phyloP scores from a whole-genome alignment of 2,329 filamentous ascomycete species.

The Aureobasidium zeae region DNA sequence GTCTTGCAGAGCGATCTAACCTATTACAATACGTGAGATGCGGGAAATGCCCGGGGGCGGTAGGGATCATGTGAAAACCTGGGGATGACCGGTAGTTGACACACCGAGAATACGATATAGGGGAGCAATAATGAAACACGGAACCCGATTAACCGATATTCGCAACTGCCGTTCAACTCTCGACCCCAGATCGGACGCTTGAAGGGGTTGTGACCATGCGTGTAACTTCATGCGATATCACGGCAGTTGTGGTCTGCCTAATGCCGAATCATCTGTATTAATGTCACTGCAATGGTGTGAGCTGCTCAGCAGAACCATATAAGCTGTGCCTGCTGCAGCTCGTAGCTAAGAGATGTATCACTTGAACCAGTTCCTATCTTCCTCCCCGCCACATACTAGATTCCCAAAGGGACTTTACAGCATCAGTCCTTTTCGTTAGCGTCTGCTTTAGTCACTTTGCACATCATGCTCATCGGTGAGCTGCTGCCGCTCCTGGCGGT shows the following conservation, averaged over 20 bases:
- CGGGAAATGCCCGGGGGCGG: too few relatives aligned
- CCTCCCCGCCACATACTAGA: conserved; percentile 1
- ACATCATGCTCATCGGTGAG: conserved; percentile 26
- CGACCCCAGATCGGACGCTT: too few relatives aligned
- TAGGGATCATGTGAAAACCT: conserved; percentile 1
- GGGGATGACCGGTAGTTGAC: conserved; percentile 11
- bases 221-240: conserved; percentile 1
- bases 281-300: not conserved
- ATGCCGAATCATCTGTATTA: not conserved
- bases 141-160: conserved; percentile 6
- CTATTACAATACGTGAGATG: too few relatives aligned
- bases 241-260: conserved; percentile 3
- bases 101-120: not conserved
- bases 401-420: too few relatives aligned
- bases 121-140: too few relatives aligned
- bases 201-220: not conserved
- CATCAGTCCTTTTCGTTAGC: not conserved
- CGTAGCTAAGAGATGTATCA: not conserved
- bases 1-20: too few relatives aligned
- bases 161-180: conserved; percentile 5
- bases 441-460: not conserved
- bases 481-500: conserved; percentile 23
- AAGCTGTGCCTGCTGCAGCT: conserved; percentile 6
- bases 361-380: not conserved
- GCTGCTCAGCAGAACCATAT: conserved; percentile 10